phyloP scores from a whole-genome alignment of 140 eudicot genomes.

The Senecio squalidus region DNA sequence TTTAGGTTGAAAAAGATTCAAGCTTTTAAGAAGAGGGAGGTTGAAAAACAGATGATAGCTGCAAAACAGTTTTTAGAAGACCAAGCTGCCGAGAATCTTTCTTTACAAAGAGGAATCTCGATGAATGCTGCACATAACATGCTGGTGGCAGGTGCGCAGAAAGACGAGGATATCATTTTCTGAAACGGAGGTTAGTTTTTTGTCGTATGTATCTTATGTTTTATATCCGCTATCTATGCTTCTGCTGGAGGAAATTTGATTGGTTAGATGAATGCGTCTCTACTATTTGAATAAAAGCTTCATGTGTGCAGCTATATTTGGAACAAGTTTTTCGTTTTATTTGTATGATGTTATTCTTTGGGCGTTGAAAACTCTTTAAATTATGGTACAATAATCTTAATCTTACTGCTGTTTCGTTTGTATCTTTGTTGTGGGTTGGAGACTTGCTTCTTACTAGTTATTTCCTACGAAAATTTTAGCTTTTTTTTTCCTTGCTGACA shows the following conservation, averaged over 20 bases:
- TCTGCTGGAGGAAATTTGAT: conserved; percentile 20
- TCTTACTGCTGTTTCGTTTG: conserved; percentile 16
- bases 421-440: neutral
- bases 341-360: conserved; percentile 30
- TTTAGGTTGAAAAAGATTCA: conserved; percentile 93
- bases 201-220: conserved; percentile 10
- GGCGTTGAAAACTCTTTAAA: conserved; percentile 13
- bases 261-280: conserved; percentile 21
- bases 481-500: no score
- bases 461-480: no score
- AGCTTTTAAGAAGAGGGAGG: conserved; percentile 77
- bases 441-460: no score
- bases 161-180: conserved; percentile 87
- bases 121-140: conserved; percentile 51
- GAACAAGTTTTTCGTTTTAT: conserved; percentile 12
- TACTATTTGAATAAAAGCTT: conserved; percentile 32
- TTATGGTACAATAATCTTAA: conserved; percentile 15
- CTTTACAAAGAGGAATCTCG: conserved; percentile 63
- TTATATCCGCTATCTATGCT: conserved; percentile 12
- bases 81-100: conserved; percentile 53
- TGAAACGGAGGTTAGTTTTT: conserved; percentile 49
- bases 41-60: conserved; percentile 53
- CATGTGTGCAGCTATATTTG: conserved; percentile 29
- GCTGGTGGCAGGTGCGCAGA: conserved; percentile 37
- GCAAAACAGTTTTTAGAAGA: conserved; percentile 58